Evolutionary conservation across 2,329 filamentous ascomycete genomes (phyloP), one percentile per base, ranked within the genome.

Genomic region (Ophiocordyceps polyrhachis-furcata): DNA sequence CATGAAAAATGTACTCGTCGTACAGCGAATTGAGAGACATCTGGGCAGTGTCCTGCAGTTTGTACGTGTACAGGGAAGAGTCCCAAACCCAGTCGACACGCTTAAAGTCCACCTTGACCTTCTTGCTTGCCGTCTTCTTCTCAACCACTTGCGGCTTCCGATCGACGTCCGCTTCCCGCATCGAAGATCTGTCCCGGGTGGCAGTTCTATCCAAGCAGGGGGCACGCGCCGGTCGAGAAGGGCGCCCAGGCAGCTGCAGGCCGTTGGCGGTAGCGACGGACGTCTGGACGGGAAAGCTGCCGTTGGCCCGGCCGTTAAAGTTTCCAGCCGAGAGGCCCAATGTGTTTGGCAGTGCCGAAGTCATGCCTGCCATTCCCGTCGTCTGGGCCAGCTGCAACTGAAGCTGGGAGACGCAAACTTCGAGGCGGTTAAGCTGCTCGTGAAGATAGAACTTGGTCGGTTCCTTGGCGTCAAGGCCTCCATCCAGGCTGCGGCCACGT

Each of bases 1-100:
- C 82, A 21, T 86, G 83, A 58, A 94, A 93, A 28, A 86, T 71
- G 57, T 81, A 91, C 48, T 83, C 76, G 48, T 88, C 79, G 58
- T 86, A 88, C 51, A 83, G 61, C 0, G 63, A 56, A n/a, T 68
- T 67, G 4, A 56, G 53, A 1, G 56, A 54, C 23, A 63, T 55
- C 44, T 73, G 66, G 14, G 69, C 63, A 7, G 69, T 75, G 41
- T 74, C 65, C 45, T 75, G 71, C 2, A 77, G 62, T 50, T 69
- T 73, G 60, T 62, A 74, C 47, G 67, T 64, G 51, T 73, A 68
- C 9, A 67, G 62, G 8, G 53, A 56, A 23, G 56, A 65, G 48
- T 74, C 70, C 71, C 71, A 75, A 1, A 74, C 62, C 50, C 67
- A 66, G 47, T 75, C 71, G 5, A 74, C 69, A 1, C 71, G 64